Base-by-base conservation (phyloP, 495 filamentous ascomycete genomes). In the Talaromyces wortmannii region DNA sequence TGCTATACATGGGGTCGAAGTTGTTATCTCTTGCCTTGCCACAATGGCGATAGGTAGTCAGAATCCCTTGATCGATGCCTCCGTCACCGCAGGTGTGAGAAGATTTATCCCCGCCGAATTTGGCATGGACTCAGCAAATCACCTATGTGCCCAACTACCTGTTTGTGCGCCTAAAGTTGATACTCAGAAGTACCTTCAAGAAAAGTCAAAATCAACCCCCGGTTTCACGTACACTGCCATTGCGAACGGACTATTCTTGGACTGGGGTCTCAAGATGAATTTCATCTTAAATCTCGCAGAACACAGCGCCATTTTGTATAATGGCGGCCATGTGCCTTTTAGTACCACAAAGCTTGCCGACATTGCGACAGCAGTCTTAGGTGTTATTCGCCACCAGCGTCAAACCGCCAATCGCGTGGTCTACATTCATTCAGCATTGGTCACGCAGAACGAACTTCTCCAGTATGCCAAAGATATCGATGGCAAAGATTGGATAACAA, bases 31-130 rank as follows among this genome's bases (percentile, higher is more conserved):
- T 13, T 63, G 67, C 18, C 48, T 75, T 0, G 58, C 58, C 1
- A 57, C 59, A 13, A 15, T 48, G 0, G 67, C 54, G 3, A 60
- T 74, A 17, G 18, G 52, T 2, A 40, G 48, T 2, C 74, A 79
- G 53, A 68, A 65, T 12, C 55, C 61, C 13, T 59, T 85, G 23
- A 75, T 88, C 11, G 83, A 88, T 51, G 86, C 85, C 2, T 76
- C 83, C 0, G 62, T 82, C 15, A 72, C 73, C 0, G 84, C 81
- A 0, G 76, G 78, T 12, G 82, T 89, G 3, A 71, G 77, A 62
- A 77, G 84, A 30, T 84, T 85, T 57, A 71, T 89, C 45, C 86
- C 84, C 0, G 81, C 78, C 10, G 83, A 87, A 57, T 90, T 82
- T 55, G 87, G 86, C 40, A 66, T 61, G 48, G 69, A 83, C 51